Conservation (phyloP, 306 rosid genomes). For the Trichosanthes truncata region DNA sequence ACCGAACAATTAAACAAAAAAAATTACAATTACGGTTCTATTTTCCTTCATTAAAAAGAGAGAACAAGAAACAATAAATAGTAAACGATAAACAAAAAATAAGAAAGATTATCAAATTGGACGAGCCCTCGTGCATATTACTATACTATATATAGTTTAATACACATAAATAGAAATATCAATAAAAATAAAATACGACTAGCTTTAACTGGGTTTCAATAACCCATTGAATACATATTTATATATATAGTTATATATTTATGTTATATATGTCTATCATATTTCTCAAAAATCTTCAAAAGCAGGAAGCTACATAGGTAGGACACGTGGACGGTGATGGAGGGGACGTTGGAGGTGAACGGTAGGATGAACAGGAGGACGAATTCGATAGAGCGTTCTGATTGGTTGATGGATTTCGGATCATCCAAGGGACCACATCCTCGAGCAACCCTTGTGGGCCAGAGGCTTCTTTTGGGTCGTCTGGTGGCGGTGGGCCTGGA, state of each 20-base stretch:
- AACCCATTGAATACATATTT: not conserved
- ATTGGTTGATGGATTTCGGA: constrained; percentile 49
- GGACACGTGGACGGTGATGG: constrained; percentile 16
- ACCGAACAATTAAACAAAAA: no score
- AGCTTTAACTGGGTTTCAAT: not conserved
- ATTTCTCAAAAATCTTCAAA: not conserved
- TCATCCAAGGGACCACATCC: constrained; percentile 75
- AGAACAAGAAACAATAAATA: no score
- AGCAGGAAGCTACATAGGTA: not conserved
- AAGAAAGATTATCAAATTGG: no score
- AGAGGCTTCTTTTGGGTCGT: constrained; percentile 19
- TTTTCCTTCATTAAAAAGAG: no score
- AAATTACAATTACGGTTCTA: no score
- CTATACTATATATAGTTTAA: not conserved
- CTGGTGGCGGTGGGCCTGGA: not conserved
- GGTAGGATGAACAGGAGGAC: constrained; percentile 27
- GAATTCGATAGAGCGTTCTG: constrained; percentile 22
- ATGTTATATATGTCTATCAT: not conserved
- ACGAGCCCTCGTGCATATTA: no score
- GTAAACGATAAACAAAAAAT: no score
- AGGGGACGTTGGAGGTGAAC: constrained; percentile 34
- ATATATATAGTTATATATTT: not conserved
- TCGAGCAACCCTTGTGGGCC: constrained; percentile 73
- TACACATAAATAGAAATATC: not conserved
- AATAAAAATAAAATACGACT: not conserved